phyloP scores from a whole-genome alignment of 129 eudicot genomes.

The Oenanthe sinensis region DNA sequence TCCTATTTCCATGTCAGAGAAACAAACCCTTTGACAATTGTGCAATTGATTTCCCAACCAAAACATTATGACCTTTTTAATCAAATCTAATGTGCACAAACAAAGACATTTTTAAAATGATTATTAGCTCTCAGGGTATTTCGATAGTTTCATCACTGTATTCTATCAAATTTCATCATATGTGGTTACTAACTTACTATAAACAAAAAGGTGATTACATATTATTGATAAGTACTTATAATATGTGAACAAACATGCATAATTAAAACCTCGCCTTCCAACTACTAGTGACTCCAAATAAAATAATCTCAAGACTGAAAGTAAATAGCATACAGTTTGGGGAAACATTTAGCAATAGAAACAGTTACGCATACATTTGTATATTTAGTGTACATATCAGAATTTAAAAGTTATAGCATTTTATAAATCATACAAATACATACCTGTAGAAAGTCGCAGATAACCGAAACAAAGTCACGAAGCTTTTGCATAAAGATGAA shows the following conservation, averaged over 20 bases:
- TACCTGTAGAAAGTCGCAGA: slow-evolving; percentile 97
- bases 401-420: background rate
- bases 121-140: background rate
- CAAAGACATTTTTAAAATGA: background rate
- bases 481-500: slow-evolving; percentile 96
- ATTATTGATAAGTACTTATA: background rate
- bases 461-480: slow-evolving; percentile 84
- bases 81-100: background rate
- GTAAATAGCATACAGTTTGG: background rate
- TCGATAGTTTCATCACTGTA: background rate
- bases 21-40: background rate
- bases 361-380: background rate
- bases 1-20: background rate
- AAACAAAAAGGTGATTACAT: background rate
- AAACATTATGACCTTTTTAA: background rate
- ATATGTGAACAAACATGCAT: background rate
- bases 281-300: background rate
- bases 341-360: background rate
- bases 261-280: background rate
- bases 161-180: background rate
- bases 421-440: slow-evolving; percentile 23
- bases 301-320: background rate
- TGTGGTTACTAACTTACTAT: background rate
- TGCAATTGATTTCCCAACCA: background rate
- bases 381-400: background rate